These are phyloP conservation scores for Penicillium sp. DNA, from an alignment of 2,329 filamentous ascomycete genomes.

Conservation along the genomic window DNA sequence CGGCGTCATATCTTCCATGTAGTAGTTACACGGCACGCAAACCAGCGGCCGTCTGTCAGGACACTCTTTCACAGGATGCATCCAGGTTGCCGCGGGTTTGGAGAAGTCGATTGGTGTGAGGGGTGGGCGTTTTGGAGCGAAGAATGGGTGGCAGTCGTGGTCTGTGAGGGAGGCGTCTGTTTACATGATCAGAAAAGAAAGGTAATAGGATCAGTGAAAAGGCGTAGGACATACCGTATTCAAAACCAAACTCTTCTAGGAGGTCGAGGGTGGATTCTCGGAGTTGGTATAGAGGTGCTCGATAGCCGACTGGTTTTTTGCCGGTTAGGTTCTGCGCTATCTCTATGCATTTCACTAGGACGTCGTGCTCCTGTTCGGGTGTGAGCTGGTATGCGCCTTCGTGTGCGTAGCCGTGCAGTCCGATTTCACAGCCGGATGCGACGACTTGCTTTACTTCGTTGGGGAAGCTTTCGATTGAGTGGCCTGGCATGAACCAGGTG, in stretches of 20 bases:
- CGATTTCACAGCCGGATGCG: slow-evolving; percentile 51
- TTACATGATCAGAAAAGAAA: too few species aligned
- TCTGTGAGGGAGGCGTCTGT: slow-evolving; percentile 41
- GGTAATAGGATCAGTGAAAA: too few species aligned
- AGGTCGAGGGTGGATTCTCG: slow-evolving; percentile 39
- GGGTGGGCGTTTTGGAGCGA: slow-evolving; percentile 34
- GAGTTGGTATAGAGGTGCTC: slow-evolving; percentile 38
- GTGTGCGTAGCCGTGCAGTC: slow-evolving; percentile 58
- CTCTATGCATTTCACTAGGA: slow-evolving; percentile 68
- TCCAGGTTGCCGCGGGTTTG: slow-evolving; percentile 40
- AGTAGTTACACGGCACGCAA: slow-evolving; percentile 44
- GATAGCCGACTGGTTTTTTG: slow-evolving; percentile 55
- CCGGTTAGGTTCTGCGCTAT: slow-evolving; percentile 66
- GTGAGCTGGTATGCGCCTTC: slow-evolving; percentile 68
- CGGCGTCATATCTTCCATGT: slow-evolving; percentile 46
- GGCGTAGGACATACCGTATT: slow-evolving; percentile 32
- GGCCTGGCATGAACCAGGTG: slow-evolving; percentile 58
- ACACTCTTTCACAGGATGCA: slow-evolving; percentile 37
- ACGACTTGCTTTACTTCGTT: slow-evolving; percentile 48
- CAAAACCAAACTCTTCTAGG: slow-evolving; percentile 39
- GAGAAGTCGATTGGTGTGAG: slow-evolving; percentile 42
- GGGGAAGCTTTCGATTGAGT: slow-evolving; percentile 56
- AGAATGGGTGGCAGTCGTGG: slow-evolving; percentile 42
- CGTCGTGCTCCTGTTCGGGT: slow-evolving; percentile 65
- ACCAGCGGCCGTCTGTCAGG: slow-evolving; percentile 31